Base-by-base conservation (phyloP, 1,139 yeast species). In the Debaryomyces sp. region DNA sequence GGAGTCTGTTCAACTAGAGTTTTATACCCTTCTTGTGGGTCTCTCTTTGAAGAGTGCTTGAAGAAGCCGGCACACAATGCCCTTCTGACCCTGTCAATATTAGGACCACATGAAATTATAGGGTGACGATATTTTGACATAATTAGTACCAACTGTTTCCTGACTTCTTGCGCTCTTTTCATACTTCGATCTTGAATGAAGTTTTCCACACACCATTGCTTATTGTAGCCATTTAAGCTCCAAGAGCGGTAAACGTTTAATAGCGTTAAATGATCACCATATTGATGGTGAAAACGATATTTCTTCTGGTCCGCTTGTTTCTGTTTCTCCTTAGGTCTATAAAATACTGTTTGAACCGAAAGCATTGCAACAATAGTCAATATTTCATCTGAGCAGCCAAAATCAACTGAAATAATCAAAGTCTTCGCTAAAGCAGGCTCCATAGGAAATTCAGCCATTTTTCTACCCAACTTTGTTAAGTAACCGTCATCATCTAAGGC, bases 371-470 rank as follows among this genome's bases (percentile, higher is more conserved):
- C 89, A 21, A 95, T 88, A 0, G 88, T 86, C 34, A 90, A 70
- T 44, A 92, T 80, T 58, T 94, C 99, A 45, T 88, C 92, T 0
- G 95, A 78, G 56, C 99, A 94, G 15, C 78, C 81, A 54, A 80
- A 81, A 22, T 87, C 87, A 6, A 85, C 85, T 0, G 97, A 87
- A 22, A 83, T 78, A 44, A 94, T 78, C 45, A 95, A 70, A 0
- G 96, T 86, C 59, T 89, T 89, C 2, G 98, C 87, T 52, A 95
- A 71, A 5, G 89, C 82, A 0, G 99, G 99, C 51, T 90, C 97
- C 91, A 94, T 90, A 0, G 99, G 99, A 62, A 92, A 91, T 49
- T 87, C 89, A 0, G 97, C 90, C 96, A 95, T 88, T 55, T 82
- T 78, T 44, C 84, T 72, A 0, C 99, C 99, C 27, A 88, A 68